Conservation (phyloP, 176 grass and related monocot genomes). For the Lolium perenne region DNA sequence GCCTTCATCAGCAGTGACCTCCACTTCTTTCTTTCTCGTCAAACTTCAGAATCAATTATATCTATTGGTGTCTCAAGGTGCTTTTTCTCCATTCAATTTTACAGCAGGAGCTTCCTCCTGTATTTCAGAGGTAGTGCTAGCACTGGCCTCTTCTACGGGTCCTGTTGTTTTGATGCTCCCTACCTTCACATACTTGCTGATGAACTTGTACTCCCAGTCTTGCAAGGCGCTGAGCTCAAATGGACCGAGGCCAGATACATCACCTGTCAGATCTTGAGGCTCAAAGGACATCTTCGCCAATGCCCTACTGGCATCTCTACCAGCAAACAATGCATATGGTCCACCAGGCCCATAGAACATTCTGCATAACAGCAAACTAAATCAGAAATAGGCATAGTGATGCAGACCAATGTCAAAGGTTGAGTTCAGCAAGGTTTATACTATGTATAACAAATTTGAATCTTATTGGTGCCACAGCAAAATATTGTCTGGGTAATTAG, state of each 20-base stretch:
- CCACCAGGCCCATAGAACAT: constrained; percentile 94
- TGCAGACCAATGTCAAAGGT: not conserved
- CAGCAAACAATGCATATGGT: constrained; percentile 78
- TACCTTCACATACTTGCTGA: constrained; percentile 78
- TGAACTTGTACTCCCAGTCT: constrained; percentile 86
- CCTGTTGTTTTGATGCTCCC: constrained; percentile 53
- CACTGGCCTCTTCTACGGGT: constrained; percentile 29
- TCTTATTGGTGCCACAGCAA: not conserved
- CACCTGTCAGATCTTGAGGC: constrained; percentile 68
- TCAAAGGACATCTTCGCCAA: constrained; percentile 94
- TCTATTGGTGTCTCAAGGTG: constrained; percentile 5
- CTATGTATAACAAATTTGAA: not conserved
- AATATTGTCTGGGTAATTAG: not conserved
- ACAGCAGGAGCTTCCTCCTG: not conserved
- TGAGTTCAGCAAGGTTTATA: not conserved
- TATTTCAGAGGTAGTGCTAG: constrained; percentile 35
- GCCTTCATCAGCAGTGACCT: not conserved
- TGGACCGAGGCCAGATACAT: constrained; percentile 73
- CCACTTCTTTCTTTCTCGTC: not conserved
- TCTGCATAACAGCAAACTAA: constrained; percentile 50
- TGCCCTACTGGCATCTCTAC: constrained; percentile 83
- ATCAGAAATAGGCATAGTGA: constrained; percentile 18
- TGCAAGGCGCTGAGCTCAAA: constrained; percentile 70
- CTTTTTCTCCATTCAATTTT: constrained; percentile 32
- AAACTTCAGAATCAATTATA: not conserved